Base-by-base conservation (phyloP, 2,329 filamentous ascomycete genomes). In the Stenocarpella maydis region DNA sequence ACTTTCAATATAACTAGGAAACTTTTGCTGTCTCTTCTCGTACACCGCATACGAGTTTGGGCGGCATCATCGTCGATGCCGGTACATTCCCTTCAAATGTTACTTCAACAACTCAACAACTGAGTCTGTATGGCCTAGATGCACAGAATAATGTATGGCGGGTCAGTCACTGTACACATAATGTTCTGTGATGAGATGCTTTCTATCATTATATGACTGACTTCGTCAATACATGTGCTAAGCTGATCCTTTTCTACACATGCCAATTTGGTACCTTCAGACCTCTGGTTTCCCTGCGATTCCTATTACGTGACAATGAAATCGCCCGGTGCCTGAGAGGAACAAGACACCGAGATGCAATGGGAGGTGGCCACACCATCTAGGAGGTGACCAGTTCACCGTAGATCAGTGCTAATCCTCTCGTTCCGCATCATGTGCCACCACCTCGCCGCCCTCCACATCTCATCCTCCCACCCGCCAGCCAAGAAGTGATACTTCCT, bases 401-500 rank as follows among this genome's bases (percentile, higher is more conserved):
- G 63, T n/a, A n/a, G 54, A 9, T 54, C 34, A 0, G 19, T n/a
- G 28, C 21, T 10, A 14, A 69, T 67, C 26, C 34, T 67, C 34
- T 72, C 67, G 52, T 67, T 68, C 49, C 77, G 72, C 41, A 73
- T 71, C n/a, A 49, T 66, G 55, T 79, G 77, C 77, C 77, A 79
- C 74, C 75, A 75, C 31, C 75, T 72, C 8, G 74, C 70, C 10
- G 74, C 72, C 55, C 71, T 78, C 77, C 77, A 79, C 74, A 82
- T 76, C 49, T 80, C 79, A 8, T 78, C 80, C 6, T 81, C 76
- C 72, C 76, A 79, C 2, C 77, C 79, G 2, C 79, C 79, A 6
- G 78, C 73, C 7, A 82, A 69, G 67, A 72, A 71, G 61, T 74
- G 77, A 71, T 81, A 83, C 71, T 84, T 84, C 49, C 79, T 77